Evolutionary conservation across 108 stramenopile species (phyloP).

Genomic region (Aureococcus anophagefferens): DNA sequence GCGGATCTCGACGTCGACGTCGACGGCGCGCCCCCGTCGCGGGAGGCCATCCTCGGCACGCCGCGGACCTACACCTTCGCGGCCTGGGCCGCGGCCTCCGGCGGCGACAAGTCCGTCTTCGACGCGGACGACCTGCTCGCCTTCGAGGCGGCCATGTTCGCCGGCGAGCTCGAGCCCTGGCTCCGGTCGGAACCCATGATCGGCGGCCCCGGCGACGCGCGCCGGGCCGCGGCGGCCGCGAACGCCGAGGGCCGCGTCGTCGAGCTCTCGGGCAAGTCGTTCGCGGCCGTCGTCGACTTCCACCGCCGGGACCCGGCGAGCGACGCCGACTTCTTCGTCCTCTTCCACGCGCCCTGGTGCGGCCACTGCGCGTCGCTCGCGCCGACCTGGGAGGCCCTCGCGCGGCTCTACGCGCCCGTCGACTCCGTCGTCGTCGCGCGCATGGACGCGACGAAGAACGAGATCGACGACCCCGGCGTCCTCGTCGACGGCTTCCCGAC

Average conservation of each 20-base stretch:
- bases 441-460: constrained; percentile 59
- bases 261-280: background rate
- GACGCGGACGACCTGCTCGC: background rate
- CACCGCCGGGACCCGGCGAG: background rate
- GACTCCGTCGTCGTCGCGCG: constrained; percentile 41
- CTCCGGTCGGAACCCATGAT: background rate
- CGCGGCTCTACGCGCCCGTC: background rate
- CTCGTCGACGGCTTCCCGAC: constrained; percentile 49
- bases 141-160: background rate
- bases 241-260: background rate
- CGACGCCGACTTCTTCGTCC: background rate
- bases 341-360: constrained; percentile 2
- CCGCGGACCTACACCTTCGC: too few species aligned
- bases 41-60: too few species aligned
- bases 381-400: background rate
- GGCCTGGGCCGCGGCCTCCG: too few species aligned
- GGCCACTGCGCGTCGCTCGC: background rate
- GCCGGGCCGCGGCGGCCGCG: background rate
- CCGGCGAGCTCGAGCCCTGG: background rate
- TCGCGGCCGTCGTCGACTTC: background rate
- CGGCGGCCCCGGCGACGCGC: background rate
- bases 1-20: too few species aligned
- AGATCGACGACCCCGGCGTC: constrained; percentile 42
- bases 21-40: too few species aligned
- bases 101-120: background rate